phyloP scores from a whole-genome alignment of 1,284 basidiomycete genomes.

The Xanthoconium separans region DNA sequence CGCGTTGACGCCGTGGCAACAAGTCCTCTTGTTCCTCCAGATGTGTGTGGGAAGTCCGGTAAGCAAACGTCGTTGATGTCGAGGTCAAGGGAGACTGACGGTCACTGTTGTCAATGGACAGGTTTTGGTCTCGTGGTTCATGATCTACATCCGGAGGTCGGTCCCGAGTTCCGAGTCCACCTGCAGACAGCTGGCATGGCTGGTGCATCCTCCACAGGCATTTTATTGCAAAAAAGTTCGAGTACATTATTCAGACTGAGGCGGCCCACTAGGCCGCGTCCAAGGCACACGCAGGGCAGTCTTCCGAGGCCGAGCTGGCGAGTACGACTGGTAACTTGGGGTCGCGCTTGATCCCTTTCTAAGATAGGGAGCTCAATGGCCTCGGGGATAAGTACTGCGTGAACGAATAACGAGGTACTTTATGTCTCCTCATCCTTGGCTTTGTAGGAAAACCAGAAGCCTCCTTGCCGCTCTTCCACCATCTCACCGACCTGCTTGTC shows the following conservation, averaged over 20 bases:
- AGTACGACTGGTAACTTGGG: conserved; percentile 20
- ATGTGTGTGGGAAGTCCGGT: conserved; percentile 76
- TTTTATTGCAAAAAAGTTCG: conserved; percentile 76
- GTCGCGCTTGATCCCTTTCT: too few relatives aligned
- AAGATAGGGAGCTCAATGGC: too few relatives aligned
- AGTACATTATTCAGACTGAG: conserved; percentile 61
- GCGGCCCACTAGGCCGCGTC: conserved; percentile 29
- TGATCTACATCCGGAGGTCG: conserved; percentile 66
- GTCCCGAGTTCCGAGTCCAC: conserved; percentile 14
- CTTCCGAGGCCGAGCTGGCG: conserved; percentile 7
- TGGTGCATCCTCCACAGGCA: conserved; percentile 40
- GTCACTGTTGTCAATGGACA: conserved; percentile 22
- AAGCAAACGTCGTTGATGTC: conserved; percentile 27
- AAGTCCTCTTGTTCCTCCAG: conserved; percentile 68
- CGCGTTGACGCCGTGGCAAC: conserved; percentile 72
- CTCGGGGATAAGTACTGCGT: too few relatives aligned
- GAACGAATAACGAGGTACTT: too few relatives aligned
- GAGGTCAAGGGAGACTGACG: too few relatives aligned
- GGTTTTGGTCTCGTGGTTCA: conserved; percentile 71
- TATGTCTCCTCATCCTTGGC: too few relatives aligned
- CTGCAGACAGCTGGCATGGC: not conserved
- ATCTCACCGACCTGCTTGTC: too few relatives aligned
- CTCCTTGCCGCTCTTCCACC: too few relatives aligned
- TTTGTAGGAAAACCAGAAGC: too few relatives aligned
- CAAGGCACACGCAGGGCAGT: conserved; percentile 11